Evolutionary conservation across 169 alveolate species (phyloP).

Genomic region (Miamiensis avidus): DNA sequence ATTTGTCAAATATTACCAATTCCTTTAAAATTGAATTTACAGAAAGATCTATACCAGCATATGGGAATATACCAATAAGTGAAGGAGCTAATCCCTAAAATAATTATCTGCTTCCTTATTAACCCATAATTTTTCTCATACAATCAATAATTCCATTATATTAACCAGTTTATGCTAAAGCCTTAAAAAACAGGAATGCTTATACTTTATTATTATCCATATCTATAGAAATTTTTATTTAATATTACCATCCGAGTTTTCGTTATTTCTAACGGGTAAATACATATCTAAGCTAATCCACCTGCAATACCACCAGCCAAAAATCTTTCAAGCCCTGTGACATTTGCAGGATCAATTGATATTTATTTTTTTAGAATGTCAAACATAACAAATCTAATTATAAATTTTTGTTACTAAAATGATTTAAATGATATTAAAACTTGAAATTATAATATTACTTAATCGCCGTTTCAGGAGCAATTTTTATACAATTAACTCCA

Average conservation of each 20-base stretch:
- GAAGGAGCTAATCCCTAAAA: not conserved
- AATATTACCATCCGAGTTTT: constrained; percentile 67
- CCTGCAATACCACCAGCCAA: constrained; percentile 56
- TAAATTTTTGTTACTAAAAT: not conserved
- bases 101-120: not conserved
- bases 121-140: not conserved
- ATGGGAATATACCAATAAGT: not conserved
- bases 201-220: too few relatives aligned
- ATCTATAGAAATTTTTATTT: too few relatives aligned
- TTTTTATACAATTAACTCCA: constrained; percentile 7
- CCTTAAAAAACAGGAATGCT: too few relatives aligned
- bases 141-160: not conserved
- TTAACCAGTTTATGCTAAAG: not conserved
- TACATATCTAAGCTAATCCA: constrained; percentile 51
- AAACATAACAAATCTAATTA: not conserved
- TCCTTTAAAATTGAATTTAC: not conserved
- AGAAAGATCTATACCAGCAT: not conserved
- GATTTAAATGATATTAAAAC: too few relatives aligned
- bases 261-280: constrained; percentile 64
- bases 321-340: constrained; percentile 36
- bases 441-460: not conserved
- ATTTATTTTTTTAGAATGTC: not conserved
- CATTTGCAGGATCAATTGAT: constrained; percentile 19
- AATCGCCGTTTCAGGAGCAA: not conserved
- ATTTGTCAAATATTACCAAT: not conserved